These are phyloP conservation scores for Amanita jacksonii DNA, from an alignment of 768 basidiomycete genomes.

Conservation along the genomic window DNA sequence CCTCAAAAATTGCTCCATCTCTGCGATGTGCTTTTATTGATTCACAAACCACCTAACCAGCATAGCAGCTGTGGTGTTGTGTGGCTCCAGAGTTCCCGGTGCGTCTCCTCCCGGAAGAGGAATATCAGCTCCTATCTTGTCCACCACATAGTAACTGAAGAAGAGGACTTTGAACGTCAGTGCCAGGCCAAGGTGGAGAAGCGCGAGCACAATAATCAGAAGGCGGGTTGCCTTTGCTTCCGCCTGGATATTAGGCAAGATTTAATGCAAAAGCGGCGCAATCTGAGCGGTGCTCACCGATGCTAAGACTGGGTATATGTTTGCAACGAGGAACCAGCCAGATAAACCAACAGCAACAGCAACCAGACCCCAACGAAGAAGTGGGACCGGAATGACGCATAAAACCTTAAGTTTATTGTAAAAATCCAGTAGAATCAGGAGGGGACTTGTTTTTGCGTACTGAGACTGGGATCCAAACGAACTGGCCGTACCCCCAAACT, in stretches of 20 bases:
- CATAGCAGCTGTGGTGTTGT: slow-evolving; percentile 1
- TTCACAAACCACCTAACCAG: not conserved
- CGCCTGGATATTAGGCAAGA: slow-evolving; percentile 38
- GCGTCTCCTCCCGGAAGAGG: slow-evolving; percentile 31
- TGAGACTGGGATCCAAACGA: slow-evolving; percentile 84
- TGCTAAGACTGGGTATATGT: slow-evolving; percentile 86
- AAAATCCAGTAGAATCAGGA: not conserved
- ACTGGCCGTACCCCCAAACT: slow-evolving; percentile 75
- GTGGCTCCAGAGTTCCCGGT: slow-evolving; percentile 9
- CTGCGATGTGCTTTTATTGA: not conserved
- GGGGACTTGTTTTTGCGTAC: slow-evolving; percentile 29
- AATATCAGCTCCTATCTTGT: slow-evolving; percentile 33
- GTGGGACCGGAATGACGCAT: slow-evolving; percentile 76
- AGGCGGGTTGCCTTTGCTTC: slow-evolving; percentile 83
- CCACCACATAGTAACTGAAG: slow-evolving; percentile 43
- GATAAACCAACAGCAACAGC: slow-evolving; percentile 68
- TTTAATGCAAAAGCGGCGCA: not conserved
- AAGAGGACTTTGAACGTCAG: slow-evolving; percentile 78
- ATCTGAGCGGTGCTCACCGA: slow-evolving; percentile 40
- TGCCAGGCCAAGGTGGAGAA: slow-evolving; percentile 71
- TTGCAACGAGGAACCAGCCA: slow-evolving; percentile 76
- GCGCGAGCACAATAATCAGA: slow-evolving; percentile 65
- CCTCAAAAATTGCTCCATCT: not conserved
- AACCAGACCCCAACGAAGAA: slow-evolving; percentile 77
- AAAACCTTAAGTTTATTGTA: slow-evolving; percentile 41